Evolutionary conservation across 495 filamentous ascomycete genomes (phyloP), one percentile per base, ranked within the genome.

Genomic region (Penicillium odoratum): DNA sequence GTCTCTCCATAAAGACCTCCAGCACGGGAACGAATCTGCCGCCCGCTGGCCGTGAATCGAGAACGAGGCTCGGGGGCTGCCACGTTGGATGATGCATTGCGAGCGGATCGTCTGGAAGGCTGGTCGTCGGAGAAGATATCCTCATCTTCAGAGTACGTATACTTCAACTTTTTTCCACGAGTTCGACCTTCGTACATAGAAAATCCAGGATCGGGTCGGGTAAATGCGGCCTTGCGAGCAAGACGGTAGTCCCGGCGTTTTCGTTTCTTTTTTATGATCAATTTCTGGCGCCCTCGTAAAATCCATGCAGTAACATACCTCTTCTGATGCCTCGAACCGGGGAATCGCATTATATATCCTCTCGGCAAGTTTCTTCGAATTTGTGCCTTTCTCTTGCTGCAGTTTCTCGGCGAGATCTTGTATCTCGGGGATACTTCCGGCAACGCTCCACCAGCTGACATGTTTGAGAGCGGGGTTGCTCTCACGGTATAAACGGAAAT

Each of bases 151-250:
- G 92, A 96, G 68, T 89, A 98, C 0, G 92, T 97, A 60, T 98
- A 98, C 68, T 90, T 95, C 72, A 96, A 88, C 45, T 92, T 88
- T 75, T 98, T 98, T 42, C 94, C 94, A 51, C 94, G 84, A 0
- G 95, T 98, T 44, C 94, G 91, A 38, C 95, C 95, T 76, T 98
- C 94, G 71, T 98, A 98, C 51, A 94, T 78, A 13, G 92, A 97
- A 72, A 93, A 92, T 4, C 91, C 92, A 28, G 88, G 88, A 62
- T 96, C 92, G 4, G 93, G 92, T 13, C 93, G 87, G 51, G 85
- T 80, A 72, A 98, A 98, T 55, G 88, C 87, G 48, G 91, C 89
- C 68, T 96, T 95, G 53, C 91, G 88, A 56, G 83, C 82, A 67
- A 89, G 81, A 26, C 94, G 87, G 64, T 98, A 97, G 66, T 98